These are phyloP conservation scores for Dothistroma pini DNA, from an alignment of 2,329 filamentous ascomycete species.

Conservation along the genomic window DNA sequence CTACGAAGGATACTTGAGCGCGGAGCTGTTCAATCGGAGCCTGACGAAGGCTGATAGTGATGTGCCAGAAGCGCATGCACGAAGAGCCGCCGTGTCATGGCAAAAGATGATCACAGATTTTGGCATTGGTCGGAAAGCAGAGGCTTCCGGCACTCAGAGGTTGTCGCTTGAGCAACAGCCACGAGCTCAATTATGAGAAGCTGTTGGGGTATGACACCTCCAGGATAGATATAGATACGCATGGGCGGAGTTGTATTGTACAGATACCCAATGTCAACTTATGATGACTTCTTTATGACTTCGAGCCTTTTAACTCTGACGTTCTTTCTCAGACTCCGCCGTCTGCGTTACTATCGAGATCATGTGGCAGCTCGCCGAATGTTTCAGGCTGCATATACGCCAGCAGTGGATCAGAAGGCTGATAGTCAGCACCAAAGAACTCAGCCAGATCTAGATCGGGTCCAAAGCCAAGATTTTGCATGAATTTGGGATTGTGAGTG, in stretches of 20 bases:
- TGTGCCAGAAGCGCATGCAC: constrained; percentile 55
- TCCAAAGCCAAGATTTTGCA: constrained; percentile 64
- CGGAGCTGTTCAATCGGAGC: constrained; percentile 64
- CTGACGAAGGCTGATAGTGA: constrained; percentile 52
- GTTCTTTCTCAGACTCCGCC: constrained; percentile 13
- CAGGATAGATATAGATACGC: constrained; percentile 7
- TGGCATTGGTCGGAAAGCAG: constrained; percentile 10
- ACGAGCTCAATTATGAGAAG: constrained; percentile 20
- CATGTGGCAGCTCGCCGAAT: constrained; percentile 8
- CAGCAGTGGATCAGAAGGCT: constrained; percentile 40
- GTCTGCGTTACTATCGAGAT: constrained; percentile 1
- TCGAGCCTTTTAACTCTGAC: not conserved
- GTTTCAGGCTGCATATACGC: constrained; percentile 35
- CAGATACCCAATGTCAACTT: constrained; percentile 10
- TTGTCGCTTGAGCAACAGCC: constrained; percentile 13
- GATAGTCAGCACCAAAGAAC: constrained; percentile 44
- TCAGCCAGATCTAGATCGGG: constrained; percentile 59
- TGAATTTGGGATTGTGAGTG: constrained; percentile 59
- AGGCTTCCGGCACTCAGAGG: not conserved
- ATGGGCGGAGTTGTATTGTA: constrained; percentile 4
- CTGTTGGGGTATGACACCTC: not conserved
- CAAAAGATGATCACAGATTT: constrained; percentile 44
- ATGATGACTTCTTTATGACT: not conserved
- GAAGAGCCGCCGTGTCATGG: constrained; percentile 52
- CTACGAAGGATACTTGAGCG: constrained; percentile 66